These are phyloP conservation scores for Phytopythium helicoides DNA, from an alignment of 352 stramenopile species.

Conservation along the genomic window DNA sequence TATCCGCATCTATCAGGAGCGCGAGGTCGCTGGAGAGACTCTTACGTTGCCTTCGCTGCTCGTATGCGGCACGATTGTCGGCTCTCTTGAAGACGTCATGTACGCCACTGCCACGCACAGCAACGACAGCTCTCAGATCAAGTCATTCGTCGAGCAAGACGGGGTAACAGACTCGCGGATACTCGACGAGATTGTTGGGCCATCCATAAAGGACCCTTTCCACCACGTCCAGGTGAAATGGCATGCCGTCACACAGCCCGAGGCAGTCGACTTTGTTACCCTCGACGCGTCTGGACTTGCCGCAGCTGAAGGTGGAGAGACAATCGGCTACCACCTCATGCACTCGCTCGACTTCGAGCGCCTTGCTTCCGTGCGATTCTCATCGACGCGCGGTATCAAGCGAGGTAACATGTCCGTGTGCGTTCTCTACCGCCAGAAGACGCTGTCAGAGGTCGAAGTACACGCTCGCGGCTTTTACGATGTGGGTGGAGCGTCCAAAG, in stretches of 20 bases:
- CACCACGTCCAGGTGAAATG: slow-evolving; percentile 12
- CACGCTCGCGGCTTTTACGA: slow-evolving; percentile 6
- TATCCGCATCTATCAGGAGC: slow-evolving; percentile 31
- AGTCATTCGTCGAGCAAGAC: slow-evolving; percentile 6
- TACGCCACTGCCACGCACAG: slow-evolving; percentile 4
- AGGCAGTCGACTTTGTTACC: slow-evolving; percentile 15
- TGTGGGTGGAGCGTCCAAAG: slow-evolving; percentile 1
- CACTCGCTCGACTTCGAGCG: slow-evolving; percentile 13
- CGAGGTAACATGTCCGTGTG: slow-evolving; percentile 14
- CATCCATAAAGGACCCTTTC: slow-evolving; percentile 8
- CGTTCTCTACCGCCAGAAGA: slow-evolving; percentile 11
- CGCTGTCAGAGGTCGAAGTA: slow-evolving; percentile 7
- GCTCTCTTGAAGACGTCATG: slow-evolving; percentile 11
- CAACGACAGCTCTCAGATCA: slow-evolving; percentile 3
- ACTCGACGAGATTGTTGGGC: slow-evolving; percentile 1
- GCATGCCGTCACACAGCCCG: neutral
- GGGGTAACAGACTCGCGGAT: slow-evolving; percentile 2
- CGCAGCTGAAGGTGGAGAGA: slow-evolving; percentile 2
- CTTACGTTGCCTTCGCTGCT: slow-evolving; percentile 7
- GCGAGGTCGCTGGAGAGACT: slow-evolving; percentile 8
- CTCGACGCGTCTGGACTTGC: slow-evolving; percentile 12
- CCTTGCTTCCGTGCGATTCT: slow-evolving; percentile 2
- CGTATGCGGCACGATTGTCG: slow-evolving; percentile 7
- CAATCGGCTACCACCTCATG: slow-evolving; percentile 17
- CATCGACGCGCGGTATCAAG: neutral